These are phyloP conservation scores for Saturnispora hagleri DNA, from an alignment of 805 yeast genomes.

Conservation along the genomic window DNA sequence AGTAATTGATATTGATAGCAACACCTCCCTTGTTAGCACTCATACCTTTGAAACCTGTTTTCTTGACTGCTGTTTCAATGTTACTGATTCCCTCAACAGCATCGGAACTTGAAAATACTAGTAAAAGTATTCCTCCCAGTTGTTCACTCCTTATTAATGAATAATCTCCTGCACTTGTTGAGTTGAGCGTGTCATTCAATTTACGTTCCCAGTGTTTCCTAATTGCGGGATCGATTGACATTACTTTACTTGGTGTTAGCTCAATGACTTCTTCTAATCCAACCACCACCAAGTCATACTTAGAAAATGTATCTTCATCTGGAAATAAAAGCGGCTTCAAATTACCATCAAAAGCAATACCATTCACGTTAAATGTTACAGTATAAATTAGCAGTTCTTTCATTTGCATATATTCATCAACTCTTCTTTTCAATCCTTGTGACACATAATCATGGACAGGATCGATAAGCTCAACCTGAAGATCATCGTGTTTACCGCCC, in stretches of 20 bases:
- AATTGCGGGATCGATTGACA: conserved; percentile 60
- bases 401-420: conserved; percentile 32
- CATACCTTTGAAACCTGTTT: conserved; percentile 92
- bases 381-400: conserved; percentile 37
- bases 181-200: conserved; percentile 39
- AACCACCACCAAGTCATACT: conserved; percentile 63
- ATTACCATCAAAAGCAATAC: conserved; percentile 34
- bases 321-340: conserved; percentile 41
- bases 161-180: conserved; percentile 28
- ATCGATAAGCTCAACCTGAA: conserved; percentile 35
- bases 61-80: conserved; percentile 66
- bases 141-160: conserved; percentile 63
- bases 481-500: conserved; percentile 40
- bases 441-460: conserved; percentile 47
- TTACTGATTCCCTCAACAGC: conserved; percentile 45
- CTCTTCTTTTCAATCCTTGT: conserved; percentile 31
- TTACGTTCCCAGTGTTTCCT: conserved; percentile 58
- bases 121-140: conserved; percentile 72
- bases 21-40: conserved; percentile 57
- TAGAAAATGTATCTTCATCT: conserved; percentile 26
- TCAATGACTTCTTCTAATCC: conserved; percentile 91
- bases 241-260: conserved; percentile 72
- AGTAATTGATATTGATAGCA: conserved; percentile 44
- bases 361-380: conserved; percentile 49
- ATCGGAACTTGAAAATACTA: conserved; percentile 55